Conservation (phyloP, 2,329 filamentous ascomycete genomes). For the Albifimbria verrucaria region DNA sequence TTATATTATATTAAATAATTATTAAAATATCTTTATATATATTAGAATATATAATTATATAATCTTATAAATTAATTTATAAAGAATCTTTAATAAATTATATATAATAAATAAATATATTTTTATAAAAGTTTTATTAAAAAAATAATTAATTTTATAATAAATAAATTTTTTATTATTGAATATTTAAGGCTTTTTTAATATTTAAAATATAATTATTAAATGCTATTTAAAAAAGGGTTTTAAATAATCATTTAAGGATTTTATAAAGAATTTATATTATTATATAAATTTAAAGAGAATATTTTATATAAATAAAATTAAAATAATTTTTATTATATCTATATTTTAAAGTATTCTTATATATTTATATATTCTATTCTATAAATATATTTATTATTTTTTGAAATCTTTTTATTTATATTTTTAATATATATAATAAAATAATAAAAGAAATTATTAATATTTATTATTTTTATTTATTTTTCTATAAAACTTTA, state of each 20-base stretch:
- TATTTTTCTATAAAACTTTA: neutral
- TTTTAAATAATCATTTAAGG: neutral
- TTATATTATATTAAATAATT: no score
- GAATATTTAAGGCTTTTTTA: neutral
- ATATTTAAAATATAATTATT: neutral
- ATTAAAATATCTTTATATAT: neutral
- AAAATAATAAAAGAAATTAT: neutral
- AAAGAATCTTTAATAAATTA: neutral
- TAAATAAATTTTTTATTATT: no score
- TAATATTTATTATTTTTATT: neutral
- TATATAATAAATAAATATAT: neutral
- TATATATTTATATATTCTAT: neutral
- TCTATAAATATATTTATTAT: neutral
- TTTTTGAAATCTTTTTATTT: neutral
- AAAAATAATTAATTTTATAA: no score
- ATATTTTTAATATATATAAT: neutral
- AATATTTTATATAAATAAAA: no score
- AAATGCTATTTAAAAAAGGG: neutral
- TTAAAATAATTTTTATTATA: neutral
- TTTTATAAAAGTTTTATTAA: neutral
- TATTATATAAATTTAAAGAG: no score
- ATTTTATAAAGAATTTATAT: neutral
- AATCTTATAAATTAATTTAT: neutral
- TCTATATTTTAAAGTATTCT: neutral
- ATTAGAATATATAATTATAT: neutral